phyloP scores from a whole-genome alignment of 345 rosid genomes.

The Microthlaspi erraticum region DNA sequence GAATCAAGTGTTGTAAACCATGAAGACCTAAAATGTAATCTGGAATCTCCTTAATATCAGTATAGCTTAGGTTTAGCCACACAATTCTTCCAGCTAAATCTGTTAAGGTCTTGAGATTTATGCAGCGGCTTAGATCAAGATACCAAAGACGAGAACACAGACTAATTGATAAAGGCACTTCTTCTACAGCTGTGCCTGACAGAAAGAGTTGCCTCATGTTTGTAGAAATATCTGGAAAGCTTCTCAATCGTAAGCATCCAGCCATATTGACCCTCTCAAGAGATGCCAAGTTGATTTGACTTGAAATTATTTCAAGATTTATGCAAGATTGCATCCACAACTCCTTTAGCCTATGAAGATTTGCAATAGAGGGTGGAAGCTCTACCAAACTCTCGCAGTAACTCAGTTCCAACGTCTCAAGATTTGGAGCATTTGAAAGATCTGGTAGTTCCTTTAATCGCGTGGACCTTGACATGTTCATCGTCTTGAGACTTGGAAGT shows the following conservation, averaged over 20 bases:
- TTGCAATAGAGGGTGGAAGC: not conserved
- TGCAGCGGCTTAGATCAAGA: not conserved
- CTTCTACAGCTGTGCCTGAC: not conserved
- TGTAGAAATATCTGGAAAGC: not conserved
- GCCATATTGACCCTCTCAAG: not conserved
- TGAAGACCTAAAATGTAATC: not conserved
- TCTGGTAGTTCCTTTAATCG: constrained; percentile 4
- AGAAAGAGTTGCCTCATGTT: not conserved
- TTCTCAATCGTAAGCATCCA: not conserved
- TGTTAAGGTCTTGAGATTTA: not conserved
- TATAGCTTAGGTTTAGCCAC: not conserved
- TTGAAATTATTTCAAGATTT: not conserved
- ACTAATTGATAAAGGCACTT: not conserved
- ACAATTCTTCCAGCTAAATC: not conserved
- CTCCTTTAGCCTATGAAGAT: not conserved
- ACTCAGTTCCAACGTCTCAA: not conserved
- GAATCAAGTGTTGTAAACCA: not conserved
- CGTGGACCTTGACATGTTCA: not conserved
- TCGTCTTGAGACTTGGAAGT: constrained; percentile 1
- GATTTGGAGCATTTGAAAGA: not conserved
- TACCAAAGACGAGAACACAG: not conserved
- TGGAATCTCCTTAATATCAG: not conserved
- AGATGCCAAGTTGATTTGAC: not conserved
- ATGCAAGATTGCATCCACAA: not conserved
- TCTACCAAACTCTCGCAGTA: not conserved